Conservation (phyloP, 2,329 filamentous ascomycete genomes). For the Pseudopithomyces chartarum region DNA sequence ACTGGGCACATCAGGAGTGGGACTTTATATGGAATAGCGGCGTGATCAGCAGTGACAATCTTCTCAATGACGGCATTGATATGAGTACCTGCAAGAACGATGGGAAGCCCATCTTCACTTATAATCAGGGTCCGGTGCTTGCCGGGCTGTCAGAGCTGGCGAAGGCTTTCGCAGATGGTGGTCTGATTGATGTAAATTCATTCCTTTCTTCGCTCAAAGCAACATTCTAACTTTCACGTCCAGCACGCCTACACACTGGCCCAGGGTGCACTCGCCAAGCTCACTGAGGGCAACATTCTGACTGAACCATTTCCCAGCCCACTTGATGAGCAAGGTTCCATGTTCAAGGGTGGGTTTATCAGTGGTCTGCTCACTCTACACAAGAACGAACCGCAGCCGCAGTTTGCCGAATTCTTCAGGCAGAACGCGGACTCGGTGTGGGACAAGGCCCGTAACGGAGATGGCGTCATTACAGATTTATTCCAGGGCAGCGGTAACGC, state of each 20-base stretch:
- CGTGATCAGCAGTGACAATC: slow-evolving; percentile 57
- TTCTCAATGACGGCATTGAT: slow-evolving; percentile 62
- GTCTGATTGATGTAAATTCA: slow-evolving; percentile 18
- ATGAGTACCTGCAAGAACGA: slow-evolving; percentile 57
- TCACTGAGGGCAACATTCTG: slow-evolving; percentile 38
- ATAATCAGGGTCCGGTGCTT: slow-evolving; percentile 65
- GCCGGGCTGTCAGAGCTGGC: slow-evolving; percentile 60
- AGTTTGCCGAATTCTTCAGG: slow-evolving; percentile 35
- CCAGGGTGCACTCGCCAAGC: slow-evolving; percentile 27
- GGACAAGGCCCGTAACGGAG: slow-evolving; percentile 33
- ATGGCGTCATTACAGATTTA: slow-evolving; percentile 59
- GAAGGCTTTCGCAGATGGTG: slow-evolving; percentile 46
- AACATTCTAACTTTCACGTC: slow-evolving; percentile 12
- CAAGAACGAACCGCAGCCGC: slow-evolving; percentile 25
- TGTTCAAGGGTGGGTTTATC: slow-evolving; percentile 47
- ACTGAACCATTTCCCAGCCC: slow-evolving; percentile 31
- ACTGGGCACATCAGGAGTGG: slow-evolving; percentile 59
- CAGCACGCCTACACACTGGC: slow-evolving; percentile 34
- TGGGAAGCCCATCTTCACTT: slow-evolving; percentile 56
- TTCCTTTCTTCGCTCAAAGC: background rate
- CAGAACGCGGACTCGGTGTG: slow-evolving; percentile 41
- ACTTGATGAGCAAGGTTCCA: slow-evolving; percentile 33
- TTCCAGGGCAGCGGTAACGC: slow-evolving; percentile 62
- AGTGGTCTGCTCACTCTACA: slow-evolving; percentile 39
- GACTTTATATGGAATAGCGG: slow-evolving; percentile 57